These are phyloP conservation scores for Chytriomyces confervae DNA, from an alignment of 192 early-diverging fungal genomes.

Conservation along the genomic window DNA sequence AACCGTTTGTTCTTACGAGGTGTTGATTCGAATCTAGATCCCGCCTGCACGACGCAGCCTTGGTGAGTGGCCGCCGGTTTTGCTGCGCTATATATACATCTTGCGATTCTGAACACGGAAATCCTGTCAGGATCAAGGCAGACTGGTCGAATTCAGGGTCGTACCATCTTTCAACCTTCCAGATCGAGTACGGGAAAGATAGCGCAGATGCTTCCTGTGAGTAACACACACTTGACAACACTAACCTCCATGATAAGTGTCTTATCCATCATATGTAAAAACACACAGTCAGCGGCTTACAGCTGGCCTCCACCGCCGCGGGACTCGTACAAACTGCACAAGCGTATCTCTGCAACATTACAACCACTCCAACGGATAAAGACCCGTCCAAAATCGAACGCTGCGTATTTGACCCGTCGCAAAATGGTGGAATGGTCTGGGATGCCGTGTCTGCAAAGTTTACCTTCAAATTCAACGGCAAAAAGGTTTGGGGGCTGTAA, in stretches of 20 bases:
- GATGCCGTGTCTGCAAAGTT: conserved; percentile 13
- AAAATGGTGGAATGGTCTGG: conserved; percentile 16
- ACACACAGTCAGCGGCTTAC: neutral
- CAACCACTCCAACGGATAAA: neutral
- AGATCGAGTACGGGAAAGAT: conserved; percentile 4
- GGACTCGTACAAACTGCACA: conserved; percentile 4
- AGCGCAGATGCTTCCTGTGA: neutral
- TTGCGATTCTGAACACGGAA: too few relatives aligned
- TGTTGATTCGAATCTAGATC: too few relatives aligned
- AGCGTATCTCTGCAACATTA: conserved; percentile 17
- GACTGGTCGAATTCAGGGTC: conserved; percentile 10
- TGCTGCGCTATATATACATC: too few relatives aligned
- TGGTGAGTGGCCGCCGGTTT: too few relatives aligned
- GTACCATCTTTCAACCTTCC: conserved; percentile 1
- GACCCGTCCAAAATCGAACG: neutral
- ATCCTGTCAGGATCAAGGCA: neutral
- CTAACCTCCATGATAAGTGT: neutral
- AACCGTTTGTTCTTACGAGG: too few relatives aligned
- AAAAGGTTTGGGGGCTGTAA: neutral
- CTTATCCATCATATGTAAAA: neutral
- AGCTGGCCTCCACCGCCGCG: conserved; percentile 7
- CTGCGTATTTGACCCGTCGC: neutral
- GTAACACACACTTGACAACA: neutral
- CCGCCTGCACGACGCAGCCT: too few relatives aligned
- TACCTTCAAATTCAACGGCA: neutral